Conservation (phyloP, 1,284 basidiomycete species). For the Sanguinoderma infundibulare region DNA sequence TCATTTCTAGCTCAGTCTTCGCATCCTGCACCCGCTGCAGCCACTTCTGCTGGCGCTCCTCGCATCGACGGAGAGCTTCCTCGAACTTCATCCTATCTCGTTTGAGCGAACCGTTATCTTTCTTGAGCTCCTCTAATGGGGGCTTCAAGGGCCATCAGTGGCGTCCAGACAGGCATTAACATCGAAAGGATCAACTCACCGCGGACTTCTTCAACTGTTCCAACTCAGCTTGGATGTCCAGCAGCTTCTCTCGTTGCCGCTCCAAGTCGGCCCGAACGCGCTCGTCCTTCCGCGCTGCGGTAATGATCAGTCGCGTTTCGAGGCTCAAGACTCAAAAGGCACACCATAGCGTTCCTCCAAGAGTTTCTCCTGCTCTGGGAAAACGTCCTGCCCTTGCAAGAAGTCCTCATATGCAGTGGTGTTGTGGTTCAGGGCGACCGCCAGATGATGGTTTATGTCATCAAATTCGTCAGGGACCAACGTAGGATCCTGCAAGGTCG, state of each 20-base stretch:
- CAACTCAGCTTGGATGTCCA: slow-evolving; percentile 53
- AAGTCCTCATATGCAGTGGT: slow-evolving; percentile 74
- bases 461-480: slow-evolving; percentile 72
- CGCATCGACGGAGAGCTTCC: slow-evolving; percentile 66
- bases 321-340: slow-evolving; percentile 28
- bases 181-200: slow-evolving; percentile 40
- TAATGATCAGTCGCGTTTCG: slow-evolving; percentile 14
- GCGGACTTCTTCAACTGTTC: slow-evolving; percentile 63
- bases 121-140: slow-evolving; percentile 64
- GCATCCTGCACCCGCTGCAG: slow-evolving; percentile 64
- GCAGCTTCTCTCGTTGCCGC: slow-evolving; percentile 49
- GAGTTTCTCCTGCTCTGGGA: slow-evolving; percentile 67
- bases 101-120: slow-evolving; percentile 58
- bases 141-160: slow-evolving; percentile 45
- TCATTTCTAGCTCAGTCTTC: slow-evolving; percentile 58
- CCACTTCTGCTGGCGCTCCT: slow-evolving; percentile 64
- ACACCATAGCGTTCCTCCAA: slow-evolving; percentile 79
- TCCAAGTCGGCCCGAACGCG: slow-evolving; percentile 65
- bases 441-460: slow-evolving; percentile 73
- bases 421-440: slow-evolving; percentile 78
- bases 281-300: slow-evolving; percentile 68
- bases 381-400: slow-evolving; percentile 73
- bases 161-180: not conserved
- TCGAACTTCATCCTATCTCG: slow-evolving; percentile 74
- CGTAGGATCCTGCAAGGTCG: slow-evolving; percentile 65